phyloP scores from a whole-genome alignment of 2,329 filamentous ascomycete species.

The Fusarium camptoceras region DNA sequence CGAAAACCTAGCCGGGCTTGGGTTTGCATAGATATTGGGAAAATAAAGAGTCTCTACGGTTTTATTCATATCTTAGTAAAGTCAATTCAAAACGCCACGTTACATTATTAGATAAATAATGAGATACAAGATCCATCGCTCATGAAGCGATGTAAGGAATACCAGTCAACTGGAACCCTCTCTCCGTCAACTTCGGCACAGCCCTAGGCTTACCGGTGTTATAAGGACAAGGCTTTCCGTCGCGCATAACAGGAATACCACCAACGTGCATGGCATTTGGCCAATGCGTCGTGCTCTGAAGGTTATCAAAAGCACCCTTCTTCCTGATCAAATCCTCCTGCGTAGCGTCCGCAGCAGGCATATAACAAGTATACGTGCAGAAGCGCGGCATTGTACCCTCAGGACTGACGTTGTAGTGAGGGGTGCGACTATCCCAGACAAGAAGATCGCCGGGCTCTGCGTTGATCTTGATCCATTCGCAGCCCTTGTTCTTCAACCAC shows the following conservation, averaged over 20 bases:
- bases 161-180: conserved; percentile 1
- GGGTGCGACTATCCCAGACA: conserved; percentile 17
- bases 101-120: neutral
- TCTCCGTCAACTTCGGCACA: neutral
- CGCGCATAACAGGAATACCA: conserved; percentile 4
- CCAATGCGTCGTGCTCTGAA: conserved; percentile 12
- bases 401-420: conserved; percentile 22
- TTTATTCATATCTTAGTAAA: too few relatives aligned
- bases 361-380: conserved; percentile 22
- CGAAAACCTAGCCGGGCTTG: too few relatives aligned
- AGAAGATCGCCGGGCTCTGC: conserved; percentile 5
- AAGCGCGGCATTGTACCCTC: neutral
- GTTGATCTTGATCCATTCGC: conserved; percentile 16
- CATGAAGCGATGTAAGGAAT: conserved; percentile 12
- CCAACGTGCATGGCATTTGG: conserved; percentile 25
- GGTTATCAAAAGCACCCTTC: conserved; percentile 14
- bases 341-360: conserved; percentile 11
- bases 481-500: conserved; percentile 21
- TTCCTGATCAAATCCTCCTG: conserved; percentile 17
- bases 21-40: rapidly evolving
- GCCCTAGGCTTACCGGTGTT: conserved; percentile 7
- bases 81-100: neutral
- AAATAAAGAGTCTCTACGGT: too few relatives aligned
- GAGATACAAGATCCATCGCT: neutral
- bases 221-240: conserved; percentile 20